Conservation (phyloP, 768 basidiomycete species). For the Lactifluus hygrophoroides region DNA sequence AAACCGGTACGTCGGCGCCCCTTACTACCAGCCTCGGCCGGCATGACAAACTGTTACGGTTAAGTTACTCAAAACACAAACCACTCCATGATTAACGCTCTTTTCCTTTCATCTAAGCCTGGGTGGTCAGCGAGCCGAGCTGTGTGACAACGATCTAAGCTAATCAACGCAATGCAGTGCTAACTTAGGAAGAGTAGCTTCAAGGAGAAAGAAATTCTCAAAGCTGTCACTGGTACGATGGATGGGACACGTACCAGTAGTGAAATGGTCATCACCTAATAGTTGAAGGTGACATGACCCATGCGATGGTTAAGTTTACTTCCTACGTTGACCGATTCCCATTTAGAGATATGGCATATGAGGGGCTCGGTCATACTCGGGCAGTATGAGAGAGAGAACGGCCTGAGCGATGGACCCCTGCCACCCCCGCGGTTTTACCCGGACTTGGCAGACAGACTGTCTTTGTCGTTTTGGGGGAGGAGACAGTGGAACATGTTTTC, state of each 20-base stretch:
- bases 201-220: not conserved
- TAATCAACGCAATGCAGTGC: too few relatives aligned
- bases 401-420: constrained; percentile 2
- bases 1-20: not conserved
- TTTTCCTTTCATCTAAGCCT: not conserved
- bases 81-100: too few relatives aligned
- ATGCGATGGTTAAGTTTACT: not conserved
- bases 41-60: not conserved
- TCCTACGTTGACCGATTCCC: not conserved
- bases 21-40: not conserved
- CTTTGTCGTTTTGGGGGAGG: too few relatives aligned
- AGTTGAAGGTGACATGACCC: not conserved
- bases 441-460: not conserved
- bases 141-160: too few relatives aligned
- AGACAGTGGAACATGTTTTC: not conserved
- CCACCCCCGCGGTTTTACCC: not conserved
- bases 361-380: constrained; percentile 5
- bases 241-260: not conserved
- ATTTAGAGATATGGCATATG: not conserved
- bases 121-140: not conserved
- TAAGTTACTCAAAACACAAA: too few relatives aligned
- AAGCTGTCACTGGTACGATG: too few relatives aligned
- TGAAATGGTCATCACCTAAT: not conserved
- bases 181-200: not conserved
- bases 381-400: constrained; percentile 8